A percentile compares a stretch with the other conserved stretches of the same genome.
Evolutionary conservation across 305 asterid genomes (phyloP).

Genomic region (Stenogyne calaminthoides): DNA sequence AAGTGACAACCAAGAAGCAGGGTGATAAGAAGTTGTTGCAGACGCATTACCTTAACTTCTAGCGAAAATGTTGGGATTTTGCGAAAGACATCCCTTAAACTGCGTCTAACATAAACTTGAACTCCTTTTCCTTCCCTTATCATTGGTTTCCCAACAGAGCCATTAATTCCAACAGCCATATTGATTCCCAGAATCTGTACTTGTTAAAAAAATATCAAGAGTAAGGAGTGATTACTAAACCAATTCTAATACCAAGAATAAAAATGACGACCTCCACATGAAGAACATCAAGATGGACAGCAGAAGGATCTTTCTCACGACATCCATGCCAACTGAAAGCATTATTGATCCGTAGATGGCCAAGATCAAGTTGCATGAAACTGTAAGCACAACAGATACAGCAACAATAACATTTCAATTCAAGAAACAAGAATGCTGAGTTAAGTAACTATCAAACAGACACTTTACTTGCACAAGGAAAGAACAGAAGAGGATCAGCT

Average conservation of each 20-base stretch:
- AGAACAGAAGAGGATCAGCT: neutral
- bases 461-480: constrained; percentile 12
- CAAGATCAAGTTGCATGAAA: constrained; percentile 99
- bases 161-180: constrained; percentile 89
- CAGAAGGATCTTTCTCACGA: constrained; percentile 85
- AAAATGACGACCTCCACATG: constrained; percentile 75
- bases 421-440: constrained; percentile 5
- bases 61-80: constrained; percentile 86
- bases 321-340: constrained; percentile 85
- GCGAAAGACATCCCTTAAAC: constrained; percentile 92
- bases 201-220: constrained; percentile 33
- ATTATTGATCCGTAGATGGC: constrained; percentile 81
- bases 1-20: constrained; percentile 23
- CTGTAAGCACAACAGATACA: constrained; percentile 48
- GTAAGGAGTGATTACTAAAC: constrained; percentile 15
- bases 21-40: constrained; percentile 29
- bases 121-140: constrained; percentile 92
- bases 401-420: constrained; percentile 24
- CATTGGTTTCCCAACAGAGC: constrained; percentile 84
- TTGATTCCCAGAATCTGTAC: constrained; percentile 88
- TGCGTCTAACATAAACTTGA: constrained; percentile 84
- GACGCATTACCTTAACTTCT: constrained; percentile 77
- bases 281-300: constrained; percentile 97
- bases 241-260: constrained; percentile 18
- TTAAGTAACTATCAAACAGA: neutral